Base-by-base conservation (phyloP, 1,284 basidiomycete species). In the Cerrena zonata region DNA sequence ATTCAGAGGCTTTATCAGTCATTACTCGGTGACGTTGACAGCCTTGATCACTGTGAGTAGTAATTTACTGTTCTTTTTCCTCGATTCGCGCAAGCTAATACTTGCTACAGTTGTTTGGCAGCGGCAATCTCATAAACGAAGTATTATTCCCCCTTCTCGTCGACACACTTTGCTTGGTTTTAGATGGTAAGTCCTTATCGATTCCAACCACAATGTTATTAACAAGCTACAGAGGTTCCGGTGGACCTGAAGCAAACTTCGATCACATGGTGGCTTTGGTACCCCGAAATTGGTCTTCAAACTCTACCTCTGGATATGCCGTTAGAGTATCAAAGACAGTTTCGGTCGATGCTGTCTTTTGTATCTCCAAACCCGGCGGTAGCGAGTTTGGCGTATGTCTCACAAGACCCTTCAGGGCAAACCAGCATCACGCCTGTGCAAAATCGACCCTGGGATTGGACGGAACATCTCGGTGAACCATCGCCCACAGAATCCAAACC, bases 371-470 rank as follows among this genome's bases (percentile, higher is more conserved):
- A 76, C 49, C 65, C 69, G 19, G 63, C 74, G n/a, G 79, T 84
- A 2, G 64, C 72, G 11, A 72, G 83, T 53, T 75, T 91, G 34
- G 74, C 77, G 2, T 77, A 78, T 45, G 77, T 77, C 2, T 73
- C 80, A 49, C 74, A 74, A 24, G 80, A 84, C 56, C 55, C 76
- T 2, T 67, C 69, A 5, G 82, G 80, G 1, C 69, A 73, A 4
- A 62, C 80, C 4, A 68, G 72, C 51, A 75, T 76, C 19, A 62
- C 68, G 11, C 72, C 78, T 0, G 84, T 89, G 18, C 71, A 79
- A 51, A 85, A 88, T 62, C 76, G 82, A 39, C 86, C 89, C 12
- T 91, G 88, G 88, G 89, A 91, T 64, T 91, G 88, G 89, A 78
- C 82, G 5, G 89, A 90, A 63, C 80, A 84, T 62, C 63, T 90